Percentiles rank a stretch among this genome's conserved stretches.
phyloP scores from a whole-genome alignment of 176 grass and related monocot species.

The Oryza rufipogon region DNA sequence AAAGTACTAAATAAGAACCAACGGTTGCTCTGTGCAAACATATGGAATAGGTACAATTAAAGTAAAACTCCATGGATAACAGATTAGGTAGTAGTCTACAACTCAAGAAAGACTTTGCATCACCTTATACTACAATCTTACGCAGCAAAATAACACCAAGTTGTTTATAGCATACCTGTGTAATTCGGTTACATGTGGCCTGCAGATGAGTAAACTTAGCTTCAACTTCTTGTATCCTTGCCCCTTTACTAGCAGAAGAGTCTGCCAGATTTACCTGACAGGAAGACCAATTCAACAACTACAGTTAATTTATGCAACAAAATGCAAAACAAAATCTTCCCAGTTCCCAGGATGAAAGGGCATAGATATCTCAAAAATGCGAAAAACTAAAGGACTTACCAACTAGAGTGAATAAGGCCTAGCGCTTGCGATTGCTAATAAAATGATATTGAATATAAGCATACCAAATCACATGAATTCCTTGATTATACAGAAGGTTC shows the following conservation, averaged over 20 bases:
- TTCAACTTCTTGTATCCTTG: slow-evolving; percentile 72
- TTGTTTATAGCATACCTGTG: slow-evolving; percentile 57
- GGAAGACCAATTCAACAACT: neutral
- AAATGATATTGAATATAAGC: slow-evolving; percentile 29
- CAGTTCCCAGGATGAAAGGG: neutral
- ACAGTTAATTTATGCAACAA: neutral
- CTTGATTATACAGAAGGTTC: neutral
- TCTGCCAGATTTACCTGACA: slow-evolving; percentile 79
- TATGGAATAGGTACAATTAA: neutral
- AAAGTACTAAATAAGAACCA: slow-evolving; percentile 27
- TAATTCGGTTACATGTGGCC: slow-evolving; percentile 75
- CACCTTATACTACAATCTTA: slow-evolving; percentile 29
- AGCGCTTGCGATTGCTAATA: neutral
- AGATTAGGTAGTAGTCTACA: neutral
- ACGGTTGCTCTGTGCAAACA: neutral
- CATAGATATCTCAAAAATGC: neutral
- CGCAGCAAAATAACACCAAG: neutral
- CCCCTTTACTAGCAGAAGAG: slow-evolving; percentile 66
- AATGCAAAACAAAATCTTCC: neutral
- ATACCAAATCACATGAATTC: neutral
- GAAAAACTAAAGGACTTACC: neutral
- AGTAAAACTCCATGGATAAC: neutral
- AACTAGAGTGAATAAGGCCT: neutral
- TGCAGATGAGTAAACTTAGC: slow-evolving; percentile 67
- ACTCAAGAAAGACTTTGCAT: slow-evolving; percentile 15